Conservation (phyloP, 768 basidiomycete species). For the Boletus rufocinnamomeus region DNA sequence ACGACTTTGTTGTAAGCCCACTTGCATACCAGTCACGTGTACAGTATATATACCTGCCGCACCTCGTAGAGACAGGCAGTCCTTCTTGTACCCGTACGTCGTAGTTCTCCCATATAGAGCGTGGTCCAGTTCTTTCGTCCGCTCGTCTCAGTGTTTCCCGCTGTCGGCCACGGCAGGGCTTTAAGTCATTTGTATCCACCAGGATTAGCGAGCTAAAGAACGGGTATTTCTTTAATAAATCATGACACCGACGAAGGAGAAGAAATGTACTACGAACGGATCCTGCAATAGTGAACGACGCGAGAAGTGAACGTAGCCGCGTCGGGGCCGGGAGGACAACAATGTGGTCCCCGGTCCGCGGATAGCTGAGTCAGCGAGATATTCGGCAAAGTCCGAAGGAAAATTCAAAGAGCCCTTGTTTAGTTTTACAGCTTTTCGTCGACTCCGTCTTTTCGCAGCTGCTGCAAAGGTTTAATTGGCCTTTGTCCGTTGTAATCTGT, state of each 20-base stretch:
- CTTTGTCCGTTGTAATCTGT: conserved; percentile 38
- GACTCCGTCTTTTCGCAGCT: conserved; percentile 30
- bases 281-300: background rate
- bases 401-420: conserved; percentile 26
- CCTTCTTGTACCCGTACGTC: no score
- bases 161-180: no score
- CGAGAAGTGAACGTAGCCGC: background rate
- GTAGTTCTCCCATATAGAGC: no score
- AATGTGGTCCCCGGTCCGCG: no score
- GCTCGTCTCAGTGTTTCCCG: no score
- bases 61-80: no score
- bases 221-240: background rate
- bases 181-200: no score
- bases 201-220: background rate
- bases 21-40: no score
- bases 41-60: no score
- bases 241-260: background rate
- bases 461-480: conserved; percentile 29
- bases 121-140: no score
- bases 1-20: no score
- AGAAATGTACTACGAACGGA: background rate
- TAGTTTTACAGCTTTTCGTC: conserved; percentile 23
- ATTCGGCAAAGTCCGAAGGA: conserved; percentile 33
- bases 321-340: background rate
- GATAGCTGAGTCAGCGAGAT: conserved; percentile 31